A percentile compares a stretch with the other conserved stretches of the same genome.
phyloP scores from a whole-genome alignment of 139 green algal species.

The Trebouxia sp. region DNA sequence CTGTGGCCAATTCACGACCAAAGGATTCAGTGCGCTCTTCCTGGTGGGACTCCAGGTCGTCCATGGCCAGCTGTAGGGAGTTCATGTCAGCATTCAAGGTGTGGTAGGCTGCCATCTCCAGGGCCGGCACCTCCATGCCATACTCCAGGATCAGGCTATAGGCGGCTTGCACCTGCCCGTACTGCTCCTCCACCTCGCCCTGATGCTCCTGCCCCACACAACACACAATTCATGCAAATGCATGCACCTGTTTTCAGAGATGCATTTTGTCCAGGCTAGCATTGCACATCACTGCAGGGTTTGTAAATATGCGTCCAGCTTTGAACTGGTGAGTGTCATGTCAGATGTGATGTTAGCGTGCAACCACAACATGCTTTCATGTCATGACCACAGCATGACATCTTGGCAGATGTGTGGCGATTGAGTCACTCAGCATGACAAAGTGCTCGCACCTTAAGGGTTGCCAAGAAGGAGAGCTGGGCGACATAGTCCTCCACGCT shows the following conservation, averaged over 20 bases:
- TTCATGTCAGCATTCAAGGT: slow-evolving; percentile 70
- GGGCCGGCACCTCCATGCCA: slow-evolving; percentile 59
- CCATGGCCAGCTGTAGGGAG: slow-evolving; percentile 62
- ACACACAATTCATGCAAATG: neutral
- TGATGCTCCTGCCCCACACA: slow-evolving; percentile 23
- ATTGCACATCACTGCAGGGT: neutral
- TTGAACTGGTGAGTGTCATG: too few species aligned
- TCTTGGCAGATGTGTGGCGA: too few species aligned
- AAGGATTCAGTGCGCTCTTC: slow-evolving; percentile 75
- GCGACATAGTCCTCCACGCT: slow-evolving; percentile 79
- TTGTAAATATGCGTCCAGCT: too few species aligned
- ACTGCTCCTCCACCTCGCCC: slow-evolving; percentile 43
- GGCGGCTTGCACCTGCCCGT: slow-evolving; percentile 61
- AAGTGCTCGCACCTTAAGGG: slow-evolving; percentile 47
- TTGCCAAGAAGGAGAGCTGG: slow-evolving; percentile 64
- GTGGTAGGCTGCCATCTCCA: slow-evolving; percentile 74
- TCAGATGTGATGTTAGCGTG: too few species aligned
- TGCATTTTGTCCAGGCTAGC: neutral
- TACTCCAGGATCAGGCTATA: slow-evolving; percentile 78
- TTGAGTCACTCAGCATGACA: too few species aligned
- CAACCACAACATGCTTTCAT: too few species aligned
- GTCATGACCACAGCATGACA: too few species aligned
- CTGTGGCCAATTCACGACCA: slow-evolving; percentile 62
- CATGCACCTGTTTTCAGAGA: neutral
- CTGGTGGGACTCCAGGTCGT: slow-evolving; percentile 65